These are phyloP conservation scores for Acorus gramineus DNA, from an alignment of 106 monocot species.

Conservation along the genomic window DNA sequence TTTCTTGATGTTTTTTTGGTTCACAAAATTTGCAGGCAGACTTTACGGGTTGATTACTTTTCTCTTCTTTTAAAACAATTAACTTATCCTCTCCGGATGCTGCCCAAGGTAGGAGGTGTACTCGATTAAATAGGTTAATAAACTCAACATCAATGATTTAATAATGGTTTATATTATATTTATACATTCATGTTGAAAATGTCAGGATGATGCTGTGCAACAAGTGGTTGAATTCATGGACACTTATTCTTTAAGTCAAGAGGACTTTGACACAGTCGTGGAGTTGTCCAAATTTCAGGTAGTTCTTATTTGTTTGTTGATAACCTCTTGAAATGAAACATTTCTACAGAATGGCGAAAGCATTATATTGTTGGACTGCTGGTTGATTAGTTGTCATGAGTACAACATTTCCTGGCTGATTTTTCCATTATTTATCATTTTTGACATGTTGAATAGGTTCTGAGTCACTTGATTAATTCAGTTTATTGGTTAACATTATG, in stretches of 20 bases:
- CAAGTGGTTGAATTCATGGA: slow-evolving; percentile 92
- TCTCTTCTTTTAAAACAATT: slow-evolving; percentile 69
- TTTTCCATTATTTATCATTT: no score
- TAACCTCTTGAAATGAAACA: no score
- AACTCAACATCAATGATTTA: no score
- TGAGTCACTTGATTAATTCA: no score
- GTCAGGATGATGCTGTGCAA: slow-evolving; percentile 83
- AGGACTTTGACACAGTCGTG: slow-evolving; percentile 79
- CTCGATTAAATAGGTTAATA: background rate
- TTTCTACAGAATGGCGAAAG: no score
- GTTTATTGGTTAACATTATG: no score
- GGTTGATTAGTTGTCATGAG: no score
- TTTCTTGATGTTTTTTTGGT: background rate
- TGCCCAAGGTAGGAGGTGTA: slow-evolving; percentile 43
- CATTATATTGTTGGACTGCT: no score
- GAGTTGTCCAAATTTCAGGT: slow-evolving; percentile 90
- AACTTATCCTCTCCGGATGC: slow-evolving; percentile 49
- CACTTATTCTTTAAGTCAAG: slow-evolving; percentile 80
- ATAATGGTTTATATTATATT: background rate
- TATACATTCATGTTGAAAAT: slow-evolving; percentile 1
- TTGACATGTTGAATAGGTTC: no score
- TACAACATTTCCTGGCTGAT: background rate
- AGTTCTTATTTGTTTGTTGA: background rate
- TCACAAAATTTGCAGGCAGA: slow-evolving; percentile 27
- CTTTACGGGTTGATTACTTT: slow-evolving; percentile 64